Base-by-base conservation (phyloP, 192 early-diverging fungal genomes). In the Backusella westeae region DNA sequence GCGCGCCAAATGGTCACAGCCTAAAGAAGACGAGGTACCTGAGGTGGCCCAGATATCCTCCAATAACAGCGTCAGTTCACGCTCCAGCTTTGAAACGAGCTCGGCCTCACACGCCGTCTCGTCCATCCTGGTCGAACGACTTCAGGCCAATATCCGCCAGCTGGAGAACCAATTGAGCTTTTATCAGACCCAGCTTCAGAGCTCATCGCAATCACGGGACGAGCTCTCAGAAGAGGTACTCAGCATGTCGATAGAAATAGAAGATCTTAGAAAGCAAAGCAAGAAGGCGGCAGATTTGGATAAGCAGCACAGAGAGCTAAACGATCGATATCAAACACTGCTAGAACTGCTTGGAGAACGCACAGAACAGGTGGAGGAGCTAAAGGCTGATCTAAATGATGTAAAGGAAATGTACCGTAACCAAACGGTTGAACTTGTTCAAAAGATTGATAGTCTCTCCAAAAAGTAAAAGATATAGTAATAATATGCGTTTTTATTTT, bases 321-420 rank as follows among this genome's bases (percentile, higher is more conserved):
- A 90, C 74, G 86, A 80, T 73, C 83, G 92, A 68, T 91, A 93
- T 65, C 75, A 84, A 32, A 87, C 94, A 5, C 90, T 92, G n/a
- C 84, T 97, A 12, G 96, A 94, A 77, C 84, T 97, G 81, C 80
- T 97, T 42, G 96, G 96, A 26, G 96, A 97, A 80, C 91, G 92
- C 77, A 95, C 94, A 36, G 96, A 97, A 78, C 87, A 90, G 72
- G 93, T 95, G 15, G 84, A 92, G 53, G 96, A 97, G 44, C 85
- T 97, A 34, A 83, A 89, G 74, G 90, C 90, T 4, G 94, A 93
- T 78, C 87, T 94, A 63, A 71, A 67, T 0, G 96, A 97, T 78
- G 92, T 96, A n/a, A 92, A 92, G 73, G 91, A 92, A 44, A 91
- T 91, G 74, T 93, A 89, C 76, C 77, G 87, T 14, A 79, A 84